These are phyloP conservation scores for Tetrahymena malaccensis DNA, from an alignment of 73 alveolate genomes.

Conservation along the genomic window DNA sequence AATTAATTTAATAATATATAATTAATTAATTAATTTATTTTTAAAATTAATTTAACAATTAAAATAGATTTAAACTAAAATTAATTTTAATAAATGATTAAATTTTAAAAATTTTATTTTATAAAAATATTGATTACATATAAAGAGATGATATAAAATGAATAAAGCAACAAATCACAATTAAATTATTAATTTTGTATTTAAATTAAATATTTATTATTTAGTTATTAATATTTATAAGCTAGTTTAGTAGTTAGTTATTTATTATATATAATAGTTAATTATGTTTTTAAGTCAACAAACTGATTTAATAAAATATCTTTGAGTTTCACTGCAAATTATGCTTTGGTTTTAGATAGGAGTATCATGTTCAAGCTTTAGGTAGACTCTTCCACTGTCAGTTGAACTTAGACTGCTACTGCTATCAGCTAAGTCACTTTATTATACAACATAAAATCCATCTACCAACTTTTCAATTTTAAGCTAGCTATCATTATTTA, in stretches of 20 bases:
- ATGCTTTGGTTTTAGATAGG: background rate
- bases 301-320: background rate
- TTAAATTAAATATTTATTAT: too few species aligned
- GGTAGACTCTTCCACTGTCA: background rate
- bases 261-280: background rate
- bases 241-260: background rate
- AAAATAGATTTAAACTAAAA: too few species aligned
- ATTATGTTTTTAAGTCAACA: background rate
- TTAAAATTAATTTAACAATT: too few species aligned
- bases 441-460: background rate
- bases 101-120: too few species aligned
- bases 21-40: too few species aligned
- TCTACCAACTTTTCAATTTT: background rate
- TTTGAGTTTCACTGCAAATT: background rate
- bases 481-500: background rate
- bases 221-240: background rate
- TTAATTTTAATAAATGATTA: too few species aligned
- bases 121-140: too few species aligned
- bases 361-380: background rate
- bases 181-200: too few species aligned
- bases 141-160: too few species aligned
- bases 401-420: background rate
- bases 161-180: too few species aligned
- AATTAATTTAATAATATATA: too few species aligned
- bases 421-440: background rate